Evolutionary conservation across 495 filamentous ascomycete species (phyloP).

Genomic region (Penicillium lividum): DNA sequence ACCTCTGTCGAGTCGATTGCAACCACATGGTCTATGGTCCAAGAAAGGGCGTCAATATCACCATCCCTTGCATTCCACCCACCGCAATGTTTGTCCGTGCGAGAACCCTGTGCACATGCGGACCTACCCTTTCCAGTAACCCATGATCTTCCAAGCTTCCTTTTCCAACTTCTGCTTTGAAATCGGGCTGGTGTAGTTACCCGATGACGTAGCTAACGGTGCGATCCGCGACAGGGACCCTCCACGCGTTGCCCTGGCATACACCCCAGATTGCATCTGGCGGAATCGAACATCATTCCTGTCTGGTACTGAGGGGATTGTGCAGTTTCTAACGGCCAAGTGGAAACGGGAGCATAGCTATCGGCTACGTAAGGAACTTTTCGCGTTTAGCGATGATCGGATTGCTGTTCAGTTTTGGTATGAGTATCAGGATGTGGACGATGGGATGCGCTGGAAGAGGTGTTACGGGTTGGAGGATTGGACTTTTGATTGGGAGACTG

Average conservation of each 20-base stretch:
- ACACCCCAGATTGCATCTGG: conserved; percentile 80
- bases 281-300: conserved; percentile 76
- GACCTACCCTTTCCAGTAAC: conserved; percentile 2
- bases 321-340: conserved; percentile 72
- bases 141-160: background rate
- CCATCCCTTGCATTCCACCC: conserved; percentile 36
- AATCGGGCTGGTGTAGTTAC: background rate
- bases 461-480: conserved; percentile 92
- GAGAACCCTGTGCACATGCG: conserved; percentile 12
- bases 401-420: conserved; percentile 96
- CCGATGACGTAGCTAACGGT: conserved; percentile 23
- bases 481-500: conserved; percentile 73
- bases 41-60: conserved; percentile 15
- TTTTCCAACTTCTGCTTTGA: background rate
- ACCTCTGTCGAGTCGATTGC: conserved; percentile 1
- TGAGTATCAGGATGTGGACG: conserved; percentile 71
- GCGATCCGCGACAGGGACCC: conserved; percentile 52
- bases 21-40: conserved; percentile 20
- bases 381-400: conserved; percentile 54
- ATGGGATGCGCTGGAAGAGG: conserved; percentile 77
- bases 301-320: conserved; percentile 65
- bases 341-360: conserved; percentile 77
- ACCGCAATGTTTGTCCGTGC: conserved; percentile 22
- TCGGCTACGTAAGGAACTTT: conserved; percentile 82
- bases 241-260: conserved; percentile 63